phyloP scores from a whole-genome alignment of 768 basidiomycete genomes.

The Termitomyces sp. region DNA sequence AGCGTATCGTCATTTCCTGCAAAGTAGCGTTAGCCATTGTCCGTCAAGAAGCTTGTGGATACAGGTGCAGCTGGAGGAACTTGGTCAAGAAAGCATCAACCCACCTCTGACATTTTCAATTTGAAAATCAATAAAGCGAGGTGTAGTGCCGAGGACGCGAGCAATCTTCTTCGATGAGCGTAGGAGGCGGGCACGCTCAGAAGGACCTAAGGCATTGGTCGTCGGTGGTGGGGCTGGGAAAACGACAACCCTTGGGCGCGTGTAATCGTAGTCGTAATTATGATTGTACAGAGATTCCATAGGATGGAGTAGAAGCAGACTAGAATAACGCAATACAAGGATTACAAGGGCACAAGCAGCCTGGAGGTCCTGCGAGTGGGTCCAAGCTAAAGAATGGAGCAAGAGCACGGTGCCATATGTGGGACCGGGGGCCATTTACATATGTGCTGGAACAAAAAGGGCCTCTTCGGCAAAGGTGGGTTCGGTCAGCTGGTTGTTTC shows the following conservation, averaged over 20 bases:
- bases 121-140: conserved; percentile 46
- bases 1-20: conserved; percentile 1
- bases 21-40: conserved; percentile 1
- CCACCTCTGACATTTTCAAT: conserved; percentile 14
- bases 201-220: conserved; percentile 46
- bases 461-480: neutral
- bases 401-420: conserved; percentile 1
- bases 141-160: conserved; percentile 54
- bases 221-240: conserved; percentile 56
- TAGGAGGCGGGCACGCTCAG: conserved; percentile 53
- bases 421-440: conserved; percentile 1
- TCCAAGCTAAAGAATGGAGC: conserved; percentile 1
- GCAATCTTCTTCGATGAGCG: conserved; percentile 59
- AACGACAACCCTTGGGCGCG: conserved; percentile 18
- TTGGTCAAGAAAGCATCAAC: too few species aligned
- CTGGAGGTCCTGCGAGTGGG: conserved; percentile 7
- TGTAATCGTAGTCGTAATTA: neutral
- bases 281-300: conserved; percentile 3
- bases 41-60: neutral
- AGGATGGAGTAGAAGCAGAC: neutral
- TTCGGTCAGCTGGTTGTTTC: conserved; percentile 7
- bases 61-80: too few species aligned
- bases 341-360: neutral
- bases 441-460: conserved; percentile 6
- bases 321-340: neutral